Evolutionary conservation across 257 asterid species (phyloP), one percentile per base, ranked within the genome.

Genomic region (Penstemon newberryi): DNA sequence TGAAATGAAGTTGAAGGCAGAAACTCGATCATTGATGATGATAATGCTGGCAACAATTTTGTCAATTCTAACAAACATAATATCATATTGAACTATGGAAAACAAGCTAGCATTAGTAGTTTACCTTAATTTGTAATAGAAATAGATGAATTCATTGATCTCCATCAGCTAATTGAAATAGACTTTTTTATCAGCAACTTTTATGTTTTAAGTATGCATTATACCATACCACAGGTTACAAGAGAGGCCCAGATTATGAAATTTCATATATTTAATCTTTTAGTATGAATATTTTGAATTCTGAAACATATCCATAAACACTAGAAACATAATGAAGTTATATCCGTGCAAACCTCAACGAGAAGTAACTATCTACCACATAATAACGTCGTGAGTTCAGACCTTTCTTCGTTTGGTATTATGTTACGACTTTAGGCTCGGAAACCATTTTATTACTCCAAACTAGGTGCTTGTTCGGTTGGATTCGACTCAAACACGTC

Each of bases 401-500:
- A 59, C 66, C 42, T 42, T 70, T 75, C 56, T 52, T 42, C 52
- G 56, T 10, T 4, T 0, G 42, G 56, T 59, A 59, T 52, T 39
- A 50, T 60, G 9, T 62, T 45, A 67, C 72, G 33, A 50, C 56
- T 8, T 70, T 4, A 46, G 49, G 56, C 42, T 40, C 15, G n/a
- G 53, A 60, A 40, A 15, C 51, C 60, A 43, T 15, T 42, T 6
- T 44, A 67, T 71, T 92, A 87, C 66, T 90, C 97, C 88, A 90
- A 76, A 75, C 78, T 83, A 63, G 99, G 97, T 13, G 96, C 96
- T 50, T 84, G 78, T 78, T 93, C 99, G 1, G 99, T 93, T 4
- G 96, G 99, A 80, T 93, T 93, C 10, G 95, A 84, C 82, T 93
- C 99, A 36, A 90, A 93, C 63, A 90, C 92, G 56, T 93, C 92